Evolutionary conservation across 345 rosid genomes (phyloP).

Genomic region (Theobroma cacao): DNA sequence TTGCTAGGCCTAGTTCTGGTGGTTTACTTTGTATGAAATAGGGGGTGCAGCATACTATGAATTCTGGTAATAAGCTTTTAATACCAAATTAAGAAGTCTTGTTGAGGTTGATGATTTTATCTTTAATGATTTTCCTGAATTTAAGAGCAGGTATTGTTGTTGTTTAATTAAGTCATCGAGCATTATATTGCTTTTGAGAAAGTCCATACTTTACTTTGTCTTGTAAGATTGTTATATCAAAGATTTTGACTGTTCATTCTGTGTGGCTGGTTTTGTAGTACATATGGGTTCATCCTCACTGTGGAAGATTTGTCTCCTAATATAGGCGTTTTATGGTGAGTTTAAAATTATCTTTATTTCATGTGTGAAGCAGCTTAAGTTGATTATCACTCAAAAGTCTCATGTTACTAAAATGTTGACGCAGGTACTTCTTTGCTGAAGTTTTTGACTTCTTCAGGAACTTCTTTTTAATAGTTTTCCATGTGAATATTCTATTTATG

Average conservation of each 20-base stretch:
- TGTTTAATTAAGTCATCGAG: neutral
- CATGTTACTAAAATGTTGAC: conserved; percentile 10
- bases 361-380: neutral
- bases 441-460: conserved; percentile 84
- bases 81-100: neutral
- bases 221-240: neutral
- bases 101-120: neutral
- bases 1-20: neutral
- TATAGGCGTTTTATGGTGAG: conserved; percentile 91
- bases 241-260: neutral
- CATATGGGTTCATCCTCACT: conserved; percentile 90
- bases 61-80: neutral
- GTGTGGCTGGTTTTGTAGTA: conserved; percentile 45
- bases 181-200: neutral
- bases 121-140: neutral
- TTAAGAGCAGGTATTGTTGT: neutral
- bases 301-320: conserved; percentile 94
- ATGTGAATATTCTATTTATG: conserved; percentile 75
- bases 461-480: conserved; percentile 91
- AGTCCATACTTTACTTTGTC: neutral
- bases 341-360: neutral
- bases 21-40: neutral
- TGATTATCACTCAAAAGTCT: neutral
- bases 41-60: neutral
- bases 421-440: conserved; percentile 99